Evolutionary conservation across 2,329 filamentous ascomycete species (phyloP), one percentile per base, ranked within the genome.

Genomic region (Chrysosporium keratinophilum): DNA sequence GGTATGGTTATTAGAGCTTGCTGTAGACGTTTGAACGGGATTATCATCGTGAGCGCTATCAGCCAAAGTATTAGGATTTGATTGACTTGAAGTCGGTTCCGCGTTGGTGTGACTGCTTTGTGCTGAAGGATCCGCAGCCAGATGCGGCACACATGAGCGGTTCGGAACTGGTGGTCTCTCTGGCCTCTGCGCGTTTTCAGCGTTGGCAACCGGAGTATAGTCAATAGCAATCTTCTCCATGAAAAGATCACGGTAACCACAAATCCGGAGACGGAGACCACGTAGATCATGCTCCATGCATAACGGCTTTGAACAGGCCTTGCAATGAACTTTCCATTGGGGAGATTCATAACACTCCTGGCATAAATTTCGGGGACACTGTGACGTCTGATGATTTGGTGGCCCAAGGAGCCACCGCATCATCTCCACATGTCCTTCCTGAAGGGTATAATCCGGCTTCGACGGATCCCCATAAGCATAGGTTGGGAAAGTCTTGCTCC

Each of bases 271-370:
- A 51, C 78, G 77, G 17, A 80, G 68, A 12, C 74, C 77, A 23
- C 78, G 74, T 43, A 81, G 74, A 58, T 81, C 78, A 62, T 81
- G 78, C 59, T 80, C 78, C 59, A 80, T 78, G 64, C 78, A 81
- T 23, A 81, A 67, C 1, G 78, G 73, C 52, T 72, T 77, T 40
- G 77, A 77, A 66, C 78, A 81, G 42, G 70, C 73, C 60, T 77
- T 76, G 63, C 78, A 81, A 39, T 76, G 72, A n/a, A 81, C 73
- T 60, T 78, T 80, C 78, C 78, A 81, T 46, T 76, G 72, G 45
- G 77, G 75, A n/a, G 74, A 76, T 31, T 75, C 72, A 58, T 79
- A 78, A 62, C 78, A 81, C 54, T 79, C 76, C 50, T 78, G 73
- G 61, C 78, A 81, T 15, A 81, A 63, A 45, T 77, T 78, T 42